Evolutionary conservation across 140 eudicot genomes (phyloP).

Genomic region (Stevia rebaudiana): DNA sequence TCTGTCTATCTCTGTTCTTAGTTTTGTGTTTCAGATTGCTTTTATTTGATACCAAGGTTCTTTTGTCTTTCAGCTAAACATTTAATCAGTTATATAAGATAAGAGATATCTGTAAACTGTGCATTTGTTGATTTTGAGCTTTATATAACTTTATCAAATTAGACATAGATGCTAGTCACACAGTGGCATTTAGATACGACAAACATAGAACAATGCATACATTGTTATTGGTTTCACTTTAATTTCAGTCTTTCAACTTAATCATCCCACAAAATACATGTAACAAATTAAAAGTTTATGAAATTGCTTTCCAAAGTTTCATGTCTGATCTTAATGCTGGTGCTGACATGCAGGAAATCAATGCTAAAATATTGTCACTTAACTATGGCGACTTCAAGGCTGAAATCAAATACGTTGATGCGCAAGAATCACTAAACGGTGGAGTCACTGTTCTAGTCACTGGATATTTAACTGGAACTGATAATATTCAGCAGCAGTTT

Average conservation of each 20-base stretch:
- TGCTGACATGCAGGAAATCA: conserved; percentile 51
- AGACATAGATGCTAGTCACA: no score
- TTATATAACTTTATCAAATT: no score
- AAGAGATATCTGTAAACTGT: no score
- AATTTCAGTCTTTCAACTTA: no score
- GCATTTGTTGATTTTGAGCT: no score
- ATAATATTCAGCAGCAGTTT: conserved; percentile 35
- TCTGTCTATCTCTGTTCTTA: background rate
- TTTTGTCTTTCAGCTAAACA: no score
- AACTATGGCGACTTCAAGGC: conserved; percentile 53
- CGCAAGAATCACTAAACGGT: conserved; percentile 61
- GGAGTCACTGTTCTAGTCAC: conserved; percentile 89
- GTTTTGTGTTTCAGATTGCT: background rate
- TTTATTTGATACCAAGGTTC: background rate
- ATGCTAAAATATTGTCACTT: conserved; percentile 63
- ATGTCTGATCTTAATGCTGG: background rate
- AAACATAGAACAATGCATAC: no score
- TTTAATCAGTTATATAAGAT: no score
- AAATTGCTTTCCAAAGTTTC: background rate
- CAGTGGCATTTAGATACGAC: no score
- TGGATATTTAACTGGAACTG: conserved; percentile 60
- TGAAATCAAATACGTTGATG: conserved; percentile 72
- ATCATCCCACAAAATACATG: no score
- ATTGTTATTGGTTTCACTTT: no score
- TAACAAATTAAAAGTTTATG: background rate